These are phyloP conservation scores for Malassezia caprae DNA, from an alignment of 1,284 basidiomycete species.

Conservation along the genomic window DNA sequence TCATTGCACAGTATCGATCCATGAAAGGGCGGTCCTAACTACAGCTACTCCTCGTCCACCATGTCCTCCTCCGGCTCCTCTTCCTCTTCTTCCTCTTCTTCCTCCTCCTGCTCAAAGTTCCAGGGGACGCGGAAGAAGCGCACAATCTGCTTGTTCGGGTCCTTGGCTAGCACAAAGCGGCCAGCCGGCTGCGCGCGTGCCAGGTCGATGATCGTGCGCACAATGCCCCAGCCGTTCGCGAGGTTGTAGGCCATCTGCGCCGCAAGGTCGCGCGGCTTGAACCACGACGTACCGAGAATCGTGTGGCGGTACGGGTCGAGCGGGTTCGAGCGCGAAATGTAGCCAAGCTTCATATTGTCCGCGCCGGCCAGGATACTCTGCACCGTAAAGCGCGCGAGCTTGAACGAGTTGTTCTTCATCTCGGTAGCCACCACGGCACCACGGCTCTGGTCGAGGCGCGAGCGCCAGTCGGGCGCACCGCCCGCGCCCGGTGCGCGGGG, in stretches of 20 bases:
- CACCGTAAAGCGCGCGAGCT: slow-evolving; percentile 93
- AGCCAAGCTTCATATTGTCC: slow-evolving; percentile 94
- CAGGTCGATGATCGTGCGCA: slow-evolving; percentile 50
- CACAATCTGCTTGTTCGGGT: slow-evolving; percentile 60
- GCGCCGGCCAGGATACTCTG: slow-evolving; percentile 92
- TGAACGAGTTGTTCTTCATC: slow-evolving; percentile 99
- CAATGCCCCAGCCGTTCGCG: slow-evolving; percentile 96
- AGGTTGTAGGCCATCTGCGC: slow-evolving; percentile 89
- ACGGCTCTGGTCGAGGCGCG: slow-evolving; percentile 87
- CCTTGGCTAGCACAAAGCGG: slow-evolving; percentile 46
- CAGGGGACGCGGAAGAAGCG: slow-evolving; percentile 83
- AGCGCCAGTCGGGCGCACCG: slow-evolving; percentile 90
- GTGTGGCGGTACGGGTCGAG: slow-evolving; percentile 91
- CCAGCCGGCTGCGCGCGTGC: slow-evolving; percentile 33
- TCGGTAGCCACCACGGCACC: slow-evolving; percentile 97
- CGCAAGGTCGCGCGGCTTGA: slow-evolving; percentile 89
- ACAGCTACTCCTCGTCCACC: slow-evolving; percentile 20
- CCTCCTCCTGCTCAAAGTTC: slow-evolving; percentile 59
- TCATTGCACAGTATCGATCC: slow-evolving; percentile 32
- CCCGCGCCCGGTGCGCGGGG: slow-evolving; percentile 79
- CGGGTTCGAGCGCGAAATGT: slow-evolving; percentile 82
- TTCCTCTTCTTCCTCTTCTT: slow-evolving; percentile 51
- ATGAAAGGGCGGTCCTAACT: slow-evolving; percentile 20
- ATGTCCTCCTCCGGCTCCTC: slow-evolving; percentile 56
- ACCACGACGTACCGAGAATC: slow-evolving; percentile 85